Evolutionary conservation across 2,329 filamentous ascomycete species (phyloP).

Genomic region (Emmonsia crescens): DNA sequence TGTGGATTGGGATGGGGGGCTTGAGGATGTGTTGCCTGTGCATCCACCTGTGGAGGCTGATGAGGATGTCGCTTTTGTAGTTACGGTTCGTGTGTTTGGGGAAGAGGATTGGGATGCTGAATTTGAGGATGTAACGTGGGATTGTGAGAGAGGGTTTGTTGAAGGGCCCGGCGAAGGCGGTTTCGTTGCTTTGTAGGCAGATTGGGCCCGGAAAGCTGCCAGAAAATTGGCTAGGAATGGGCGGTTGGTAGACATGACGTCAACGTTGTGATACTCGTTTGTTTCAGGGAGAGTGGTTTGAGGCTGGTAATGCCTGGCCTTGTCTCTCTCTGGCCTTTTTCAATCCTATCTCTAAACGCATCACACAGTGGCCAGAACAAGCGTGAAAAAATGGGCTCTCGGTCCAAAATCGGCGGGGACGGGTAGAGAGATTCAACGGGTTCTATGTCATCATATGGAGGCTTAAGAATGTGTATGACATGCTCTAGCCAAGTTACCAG

Average conservation of each 20-base stretch:
- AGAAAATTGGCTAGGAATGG: slow-evolving; percentile 59
- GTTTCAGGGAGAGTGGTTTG: neutral
- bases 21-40: slow-evolving; percentile 12
- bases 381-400: neutral
- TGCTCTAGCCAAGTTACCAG: neutral
- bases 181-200: slow-evolving; percentile 46
- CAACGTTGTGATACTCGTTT: neutral
- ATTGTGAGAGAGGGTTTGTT: slow-evolving; percentile 20
- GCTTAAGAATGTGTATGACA: neutral
- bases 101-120: slow-evolving; percentile 31
- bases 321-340: neutral
- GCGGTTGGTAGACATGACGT: slow-evolving; percentile 52
- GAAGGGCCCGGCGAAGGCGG: slow-evolving; percentile 23
- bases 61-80: slow-evolving; percentile 32
- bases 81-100: slow-evolving; percentile 37
- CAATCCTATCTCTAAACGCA: neutral
- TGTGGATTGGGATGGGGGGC: slow-evolving; percentile 11
- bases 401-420: neutral
- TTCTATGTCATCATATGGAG: neutral
- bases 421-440: neutral
- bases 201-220: slow-evolving; percentile 55
- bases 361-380: neutral
- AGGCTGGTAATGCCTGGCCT: neutral
- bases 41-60: slow-evolving; percentile 12
- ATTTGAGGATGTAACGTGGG: slow-evolving; percentile 24